Evolutionary conservation across 495 filamentous ascomycete species (phyloP), one percentile per base, ranked within the genome.

Genomic region (Clavariopsis aquatica): DNA sequence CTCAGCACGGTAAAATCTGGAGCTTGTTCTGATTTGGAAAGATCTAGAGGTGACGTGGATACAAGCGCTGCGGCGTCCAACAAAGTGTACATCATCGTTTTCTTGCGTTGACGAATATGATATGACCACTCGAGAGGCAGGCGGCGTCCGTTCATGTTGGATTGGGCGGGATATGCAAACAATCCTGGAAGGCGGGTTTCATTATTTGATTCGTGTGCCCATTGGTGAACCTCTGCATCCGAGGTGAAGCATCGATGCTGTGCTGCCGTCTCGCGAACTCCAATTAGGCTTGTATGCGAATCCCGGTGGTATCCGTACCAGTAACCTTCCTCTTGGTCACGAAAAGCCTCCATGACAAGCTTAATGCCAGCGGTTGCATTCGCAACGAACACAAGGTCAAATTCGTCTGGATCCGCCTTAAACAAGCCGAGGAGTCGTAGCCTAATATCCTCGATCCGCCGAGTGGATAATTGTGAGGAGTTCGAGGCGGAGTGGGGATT

Each of bases 291-390:
- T 34, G 93, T 98, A 75, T 98, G 93, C 17, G 89, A 81, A 60
- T 93, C 90, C 52, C 84, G 77, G 74, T 96, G 92, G 72, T 96
- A 96, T 7, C 81, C 85, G 76, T 91, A 97, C 76, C 85, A 84
- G 71, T 93, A 96, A 0, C 90, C 89, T 15, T 75, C 77, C 29
- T 83, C 77, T 15, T 78, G 76, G 24, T 86, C 85, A 52, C 87
- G 78, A 51, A 96, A 81, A 5, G 83, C 84, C 53, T 97, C 93
- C 22, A 82, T 79, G 0, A 97, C 88, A 4, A 96, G 75, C 75
- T 96, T 97, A 57, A 96, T 89, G 1, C 85, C 93, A 1, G 93
- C 93, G 0, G 93, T 96, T 49, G 93, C 89, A 71, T 97, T 98
- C 15, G 91, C 86, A 66, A 94, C 91, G 73, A 97, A 98, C 19